Base-by-base conservation (phyloP, 2,329 filamentous ascomycete species). In the Penicillium sp. region DNA sequence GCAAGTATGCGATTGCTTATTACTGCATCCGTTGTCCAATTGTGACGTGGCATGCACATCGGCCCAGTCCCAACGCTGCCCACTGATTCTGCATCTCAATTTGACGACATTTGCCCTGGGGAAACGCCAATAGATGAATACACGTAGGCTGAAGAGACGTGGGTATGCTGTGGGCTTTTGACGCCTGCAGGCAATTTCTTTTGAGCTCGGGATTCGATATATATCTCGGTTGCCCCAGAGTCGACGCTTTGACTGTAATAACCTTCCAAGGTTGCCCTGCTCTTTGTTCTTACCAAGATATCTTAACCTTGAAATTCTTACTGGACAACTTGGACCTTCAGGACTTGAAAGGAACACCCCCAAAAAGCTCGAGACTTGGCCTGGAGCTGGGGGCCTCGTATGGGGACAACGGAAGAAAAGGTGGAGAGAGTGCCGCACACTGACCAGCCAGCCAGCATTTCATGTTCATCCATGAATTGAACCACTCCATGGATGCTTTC, bases 1-100 rank as follows among this genome's bases (percentile, higher is more conserved):
- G 27, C 29, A 3, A 7, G 36, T 2, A 16, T 38, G 42, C 29
- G 46, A 47, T 24, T 58, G 51, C 51, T 60, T 49, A 57, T 56
- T 62, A 59, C 65, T 64, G 60, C 64, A 67, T 62, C 55, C 57
- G 61, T 61, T 61, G 62, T 58, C 61, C 54, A 51, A 32, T 56
- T 52, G 63, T 72, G 69, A 72, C 69, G 69, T 72, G 70, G 68
- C 70, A 68, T 62, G 58, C 60, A 62, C 56, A 64, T 48, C 59
- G 54, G 55, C 56, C 58, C 52, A 58, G 58, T 67, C 59, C 61
- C 54, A 60, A 60, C 47, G 60, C 57, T 61, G 52, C 54, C 49
- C 43, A 62, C 51, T 22, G 40, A 49, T 57, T 54, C 55, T 58
- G 58, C 53, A 43, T 34, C 36, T 51, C 52, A 46, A 61, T 61